Base-by-base conservation (phyloP, 106 monocot genomes). In the Iris macrosiphon region DNA sequence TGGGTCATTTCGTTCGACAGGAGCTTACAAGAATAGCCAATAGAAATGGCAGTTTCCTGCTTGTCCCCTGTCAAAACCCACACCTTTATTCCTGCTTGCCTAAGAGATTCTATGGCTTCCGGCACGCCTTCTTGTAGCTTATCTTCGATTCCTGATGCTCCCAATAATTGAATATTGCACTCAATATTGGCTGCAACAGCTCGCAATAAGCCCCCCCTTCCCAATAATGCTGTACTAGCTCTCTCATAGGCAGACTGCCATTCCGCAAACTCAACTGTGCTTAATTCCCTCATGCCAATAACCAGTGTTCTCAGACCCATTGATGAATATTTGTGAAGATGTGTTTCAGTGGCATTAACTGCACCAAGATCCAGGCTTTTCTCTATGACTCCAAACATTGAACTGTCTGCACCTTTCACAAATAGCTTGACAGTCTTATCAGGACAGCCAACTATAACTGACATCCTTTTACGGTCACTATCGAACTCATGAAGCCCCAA, bases 31-130 rank as follows among this genome's bases (percentile, higher is more conserved):
- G 91, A 98, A 68, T 80, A 83, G 7, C 98, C 91, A 34, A 98
- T 98, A 18, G 90, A 91, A 59, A 98, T 87, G 47, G 98, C 90
- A 45, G 98, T 98, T 61, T 98, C 87, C 55, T 98, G 98, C 63
- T 91, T 98, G 51, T 98, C 98, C 12, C 98, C 98, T 28, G 98
- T 98, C 68, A 98, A 61, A 55, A 98, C 83, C 98, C 98, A 98
- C 8, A 98, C 91, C 60, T 81, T 98, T 13, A 98, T 98, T 12
- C 87, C 98, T 26, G 98, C 90, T 61, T 73, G 71, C 50, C 98
- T 70, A 56, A 98, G 38, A 57, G 90, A 83, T 66, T 98, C 98
- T 48, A 91, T 98, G 13, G 98, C 91, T 75, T 91, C 91, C 31
- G 90, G 87, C 14, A 98, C 98, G 14, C 98, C 98, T 60, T 83